Conservation (phyloP, 1,139 yeast genomes). For the Meyerozyma guilliermondii region DNA sequence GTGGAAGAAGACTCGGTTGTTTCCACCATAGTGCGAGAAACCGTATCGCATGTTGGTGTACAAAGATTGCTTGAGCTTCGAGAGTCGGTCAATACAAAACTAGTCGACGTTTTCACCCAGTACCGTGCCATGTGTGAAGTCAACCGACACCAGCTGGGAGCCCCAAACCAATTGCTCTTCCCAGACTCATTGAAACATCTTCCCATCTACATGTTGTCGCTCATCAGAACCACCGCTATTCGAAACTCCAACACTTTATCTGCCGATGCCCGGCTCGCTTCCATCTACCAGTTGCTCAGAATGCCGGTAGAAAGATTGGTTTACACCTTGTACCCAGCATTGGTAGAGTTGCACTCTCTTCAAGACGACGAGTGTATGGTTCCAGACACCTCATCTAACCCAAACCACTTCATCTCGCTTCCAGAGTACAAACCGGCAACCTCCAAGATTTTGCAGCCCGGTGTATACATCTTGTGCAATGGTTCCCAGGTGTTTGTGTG, state of each 20-base stretch:
- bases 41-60: conserved; percentile 55
- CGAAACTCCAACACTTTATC: conserved; percentile 39
- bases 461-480: conserved; percentile 74
- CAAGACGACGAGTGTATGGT: conserved; percentile 50
- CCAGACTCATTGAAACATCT: conserved; percentile 79
- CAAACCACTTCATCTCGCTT: conserved; percentile 47
- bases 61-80: conserved; percentile 61
- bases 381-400: too few relatives aligned
- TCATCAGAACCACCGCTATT: conserved; percentile 65
- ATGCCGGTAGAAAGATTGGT: conserved; percentile 58
- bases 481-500: conserved; percentile 62
- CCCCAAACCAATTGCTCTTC: conserved; percentile 66
- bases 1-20: conserved; percentile 81
- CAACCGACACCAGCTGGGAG: conserved; percentile 36
- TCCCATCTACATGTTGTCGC: conserved; percentile 62
- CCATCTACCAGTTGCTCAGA: conserved; percentile 48
- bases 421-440: conserved; percentile 44
- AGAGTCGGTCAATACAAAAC: conserved; percentile 55
- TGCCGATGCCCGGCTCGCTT: conserved; percentile 59
- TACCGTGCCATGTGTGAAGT: conserved; percentile 58
- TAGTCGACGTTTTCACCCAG: conserved; percentile 71
- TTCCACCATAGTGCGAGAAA: conserved; percentile 69
- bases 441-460: conserved; percentile 52
- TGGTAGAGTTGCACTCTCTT: conserved; percentile 69
- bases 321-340: conserved; percentile 73